Base-by-base conservation (phyloP, 75 land plant species). In the Cunninghamia lanceolata region DNA sequence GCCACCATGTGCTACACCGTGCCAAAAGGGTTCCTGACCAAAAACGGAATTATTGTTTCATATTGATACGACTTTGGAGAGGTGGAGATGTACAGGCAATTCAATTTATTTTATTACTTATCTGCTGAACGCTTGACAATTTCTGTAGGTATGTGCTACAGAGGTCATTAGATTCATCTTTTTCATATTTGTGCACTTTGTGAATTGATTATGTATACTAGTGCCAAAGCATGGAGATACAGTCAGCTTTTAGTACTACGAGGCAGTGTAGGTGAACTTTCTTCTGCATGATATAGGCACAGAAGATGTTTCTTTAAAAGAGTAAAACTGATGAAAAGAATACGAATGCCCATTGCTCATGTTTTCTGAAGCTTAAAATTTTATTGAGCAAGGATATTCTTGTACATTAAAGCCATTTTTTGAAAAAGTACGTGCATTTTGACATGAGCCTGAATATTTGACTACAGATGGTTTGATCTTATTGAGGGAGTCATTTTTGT, bases 321-420 rank as follows among this genome's bases (percentile, higher is more conserved):
- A 70, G 70, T 25, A 25, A 28, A 28, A 66, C 9, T 21, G 30
- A 28, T 25, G 9, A 66, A 28, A n/a, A 32, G 32, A 70, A n/a
- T n/a, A 70, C 9, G 35, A 70, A 70, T 32, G 74, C 14, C 34
- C 32, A 70, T 70, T 70, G 30, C 74, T 70, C 74, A 32, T 70
- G 34, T 70, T 70, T 70, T 32, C 13, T n/a, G 34, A 70, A 70
- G 74, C 30, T 32, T n/a, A n/a, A 32, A 70, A 70, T 10, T 28
- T n/a, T 32, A 28, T 70, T 70, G 30, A 70, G 30, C 34, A 28
- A 70, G 74, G 63, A 56, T 70, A 32, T 32, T 70, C 32, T 10
- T 70, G 74, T 70, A 70, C 74, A 70, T 70, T 70, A n/a, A 70
- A 70, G 74, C 34, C 74, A 70, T 32, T 70, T 70, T 66, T 70